Percentiles rank a stretch among this genome's conserved stretches.
Conservation (phyloP, 352 stramenopile species). For the Peronospora farinosa region DNA sequence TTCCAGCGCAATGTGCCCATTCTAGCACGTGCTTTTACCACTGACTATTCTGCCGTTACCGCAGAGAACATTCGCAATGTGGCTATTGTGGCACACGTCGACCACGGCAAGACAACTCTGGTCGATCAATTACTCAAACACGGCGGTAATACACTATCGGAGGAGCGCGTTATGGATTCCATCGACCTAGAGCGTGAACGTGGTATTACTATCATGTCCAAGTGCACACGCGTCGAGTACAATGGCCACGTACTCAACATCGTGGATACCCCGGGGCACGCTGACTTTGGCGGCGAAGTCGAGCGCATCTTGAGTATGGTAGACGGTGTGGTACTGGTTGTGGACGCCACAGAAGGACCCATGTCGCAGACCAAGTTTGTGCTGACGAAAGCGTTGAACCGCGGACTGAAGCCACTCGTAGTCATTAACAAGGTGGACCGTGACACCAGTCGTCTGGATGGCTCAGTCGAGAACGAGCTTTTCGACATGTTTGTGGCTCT, state of each 20-base stretch:
- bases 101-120: slow-evolving; percentile 98
- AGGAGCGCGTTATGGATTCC: slow-evolving; percentile 96
- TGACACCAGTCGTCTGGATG: slow-evolving; percentile 84
- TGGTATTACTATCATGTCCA: slow-evolving; percentile 99
- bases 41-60: slow-evolving; percentile 29
- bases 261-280: slow-evolving; percentile 96
- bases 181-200: slow-evolving; percentile 97
- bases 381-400: slow-evolving; percentile 91
- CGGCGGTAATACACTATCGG: slow-evolving; percentile 81
- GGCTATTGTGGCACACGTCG: slow-evolving; percentile 92
- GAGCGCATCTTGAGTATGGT: slow-evolving; percentile 96
- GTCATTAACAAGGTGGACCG: slow-evolving; percentile 99
- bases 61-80: slow-evolving; percentile 81
- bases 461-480: slow-evolving; percentile 94
- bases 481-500: slow-evolving; percentile 96
- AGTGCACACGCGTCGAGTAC: slow-evolving; percentile 95
- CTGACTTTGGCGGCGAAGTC: slow-evolving; percentile 98
- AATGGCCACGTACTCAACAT: slow-evolving; percentile 93
- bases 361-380: slow-evolving; percentile 99
- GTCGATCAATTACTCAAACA: slow-evolving; percentile 97
- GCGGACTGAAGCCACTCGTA: slow-evolving; percentile 91
- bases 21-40: slow-evolving; percentile 42
- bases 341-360: slow-evolving; percentile 94
- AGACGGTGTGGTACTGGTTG: slow-evolving; percentile 95
- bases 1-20: slow-evolving; percentile 25